Evolutionary conservation across 2,329 filamentous ascomycete genomes (phyloP).

Genomic region (Bipolaris cookei): DNA sequence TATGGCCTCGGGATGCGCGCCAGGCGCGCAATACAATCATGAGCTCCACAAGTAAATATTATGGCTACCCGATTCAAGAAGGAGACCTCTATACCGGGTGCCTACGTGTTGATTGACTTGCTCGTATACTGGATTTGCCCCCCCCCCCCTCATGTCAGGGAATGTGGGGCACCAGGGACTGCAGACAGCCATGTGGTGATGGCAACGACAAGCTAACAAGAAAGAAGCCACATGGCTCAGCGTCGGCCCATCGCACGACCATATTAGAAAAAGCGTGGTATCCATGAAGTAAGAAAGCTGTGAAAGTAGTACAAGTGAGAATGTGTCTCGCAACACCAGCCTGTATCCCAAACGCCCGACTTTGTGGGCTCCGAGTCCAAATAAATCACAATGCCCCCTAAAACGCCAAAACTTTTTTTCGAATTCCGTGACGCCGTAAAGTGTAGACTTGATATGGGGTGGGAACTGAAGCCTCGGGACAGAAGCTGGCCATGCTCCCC

Average conservation of each 20-base stretch:
- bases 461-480: constrained; percentile 27
- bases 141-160: constrained; percentile 27
- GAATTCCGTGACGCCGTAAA: constrained; percentile 50
- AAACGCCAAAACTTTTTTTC: constrained; percentile 50
- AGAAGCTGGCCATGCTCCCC: constrained; percentile 28
- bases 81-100: constrained; percentile 29
- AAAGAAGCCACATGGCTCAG: constrained; percentile 18
- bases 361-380: constrained; percentile 34
- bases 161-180: constrained; percentile 28
- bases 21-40: constrained; percentile 25
- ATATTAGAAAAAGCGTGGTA: constrained; percentile 30
- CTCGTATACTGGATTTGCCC: constrained; percentile 39
- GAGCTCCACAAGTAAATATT: constrained; percentile 27
- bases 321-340: constrained; percentile 46
- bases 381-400: constrained; percentile 43
- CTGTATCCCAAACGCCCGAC: constrained; percentile 50
- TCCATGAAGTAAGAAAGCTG: constrained; percentile 24
- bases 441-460: constrained; percentile 43
- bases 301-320: constrained; percentile 39
- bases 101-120: constrained; percentile 45
- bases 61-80: constrained; percentile 31
- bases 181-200: constrained; percentile 27
- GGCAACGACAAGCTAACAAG: constrained; percentile 30
- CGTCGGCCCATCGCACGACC: constrained; percentile 26
- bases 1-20: constrained; percentile 20